phyloP scores from a whole-genome alignment of 2,329 filamentous ascomycete species.

The Moelleriella libera region DNA sequence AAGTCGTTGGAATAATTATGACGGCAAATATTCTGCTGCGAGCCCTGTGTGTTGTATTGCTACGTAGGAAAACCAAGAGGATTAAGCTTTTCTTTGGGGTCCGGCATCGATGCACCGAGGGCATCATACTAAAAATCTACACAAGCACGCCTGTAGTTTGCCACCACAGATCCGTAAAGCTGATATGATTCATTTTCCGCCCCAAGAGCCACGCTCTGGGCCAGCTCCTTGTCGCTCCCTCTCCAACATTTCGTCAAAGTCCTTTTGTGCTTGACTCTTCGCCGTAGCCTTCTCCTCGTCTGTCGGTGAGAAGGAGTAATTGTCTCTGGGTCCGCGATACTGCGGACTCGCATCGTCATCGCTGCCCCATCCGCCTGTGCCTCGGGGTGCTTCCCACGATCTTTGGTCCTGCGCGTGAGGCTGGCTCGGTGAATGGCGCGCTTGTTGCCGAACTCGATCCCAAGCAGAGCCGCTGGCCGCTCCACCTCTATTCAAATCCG shows the following conservation, averaged over 20 bases:
- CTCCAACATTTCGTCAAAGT: conserved; percentile 35
- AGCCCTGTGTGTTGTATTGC: not conserved
- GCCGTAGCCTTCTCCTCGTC: conserved; percentile 23
- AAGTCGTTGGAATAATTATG: not conserved
- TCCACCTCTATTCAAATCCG: conserved; percentile 6
- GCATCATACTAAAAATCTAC: not conserved
- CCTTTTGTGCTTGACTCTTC: conserved; percentile 32
- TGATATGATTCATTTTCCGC: conserved; percentile 6
- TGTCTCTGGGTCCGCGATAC: conserved; percentile 8
- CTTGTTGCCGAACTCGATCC: conserved; percentile 28
- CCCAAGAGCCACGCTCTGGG: conserved; percentile 13
- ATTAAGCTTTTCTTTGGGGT: not conserved
- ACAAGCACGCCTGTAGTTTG: not conserved
- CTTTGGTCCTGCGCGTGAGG: conserved; percentile 8
- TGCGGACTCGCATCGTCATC: conserved; percentile 12
- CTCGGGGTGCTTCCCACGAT: conserved; percentile 7
- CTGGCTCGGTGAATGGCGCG: conserved; percentile 12
- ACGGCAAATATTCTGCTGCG: not conserved
- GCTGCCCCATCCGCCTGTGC: conserved; percentile 6
- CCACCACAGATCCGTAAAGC: not conserved
- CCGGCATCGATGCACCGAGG: not conserved
- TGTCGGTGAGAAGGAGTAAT: conserved; percentile 18
- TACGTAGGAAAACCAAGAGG: not conserved
- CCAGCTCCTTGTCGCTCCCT: conserved; percentile 22
- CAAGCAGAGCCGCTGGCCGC: conserved; percentile 21